Base-by-base conservation (phyloP, 1,139 yeast species). In the Petasospora rhodanensis region DNA sequence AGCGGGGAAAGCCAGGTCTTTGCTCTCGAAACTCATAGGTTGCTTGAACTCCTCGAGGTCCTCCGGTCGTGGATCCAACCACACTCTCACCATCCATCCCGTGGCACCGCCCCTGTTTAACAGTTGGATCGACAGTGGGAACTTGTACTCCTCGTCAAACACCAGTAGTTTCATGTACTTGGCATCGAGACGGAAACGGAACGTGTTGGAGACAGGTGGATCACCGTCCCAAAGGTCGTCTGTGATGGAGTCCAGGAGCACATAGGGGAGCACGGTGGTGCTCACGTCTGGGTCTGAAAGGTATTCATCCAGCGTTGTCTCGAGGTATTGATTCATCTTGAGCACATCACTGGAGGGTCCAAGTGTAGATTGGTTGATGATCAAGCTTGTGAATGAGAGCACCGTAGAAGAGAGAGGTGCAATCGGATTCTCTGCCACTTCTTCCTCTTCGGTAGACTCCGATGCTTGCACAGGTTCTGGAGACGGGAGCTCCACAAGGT, bases 241-340 rank as follows among this genome's bases (percentile, higher is more conserved):
- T 4, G 26, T 28, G 12, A 28, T 28, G 20, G 19, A 12, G n/a
- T 32, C 32, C 18, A 32, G 18, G 3, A 32, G 19, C 9, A 32
- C 4, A 14, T 24, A 32, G 6, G 35, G 35, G 4, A 32, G 14
- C 6, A 32, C 6, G 6, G 35, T 32, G 8, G 26, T 28, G 12
- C 18, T 3, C 2, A 32, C 24, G 4, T 22, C 18, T 10, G 25
- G 29, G 7, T 26, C 29, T 10, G 21, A 3, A 14, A 24, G 22
- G 19, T 24, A 19, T 9, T 31, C 32, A 4, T 21, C 10, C 4
- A 33, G 10, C 4, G 18, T 14, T 2, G 14, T 8, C 13, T n/a
- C 17, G 18, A 20, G 8, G 6, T 17, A 9, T 6, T 14, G 23
- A n/a, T 14, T 14, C 5, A 6, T 11, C 15, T 11, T 5, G 10